Evolutionary conservation across 2,329 filamentous ascomycete species (phyloP), one percentile per base, ranked within the genome.

Genomic region (Cercospora nicotianae): DNA sequence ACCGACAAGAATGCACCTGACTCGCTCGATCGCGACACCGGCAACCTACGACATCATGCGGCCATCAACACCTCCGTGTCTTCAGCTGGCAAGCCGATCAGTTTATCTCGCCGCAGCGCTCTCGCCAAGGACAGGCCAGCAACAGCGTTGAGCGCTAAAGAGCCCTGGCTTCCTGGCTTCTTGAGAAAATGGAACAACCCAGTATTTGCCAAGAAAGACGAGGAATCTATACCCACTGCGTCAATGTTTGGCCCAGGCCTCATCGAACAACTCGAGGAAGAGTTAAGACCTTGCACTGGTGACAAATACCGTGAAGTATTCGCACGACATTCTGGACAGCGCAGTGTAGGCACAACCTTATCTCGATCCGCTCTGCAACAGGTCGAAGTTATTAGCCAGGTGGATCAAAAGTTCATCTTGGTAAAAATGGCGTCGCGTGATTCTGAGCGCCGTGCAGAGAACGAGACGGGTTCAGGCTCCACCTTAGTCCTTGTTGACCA

Each of bases 331-430:
- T 13, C 18, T 12, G 68, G 64, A 18, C 26, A 26, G 5, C 64
- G 31, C 18, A 36, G 42, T 9, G 59, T 30, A 18, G 72, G 69
- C 0, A 78, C 73, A 16, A 79, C 75, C 66, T 70, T 97, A 1
- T 91, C 89, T 0, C 91, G 89, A 71, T 75, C 81, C 4, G 85
- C 84, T 0, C 81, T 97, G 8, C 76, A 78, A 1, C 76, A 80
- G 7, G 91, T 91, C 0, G 80, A 86, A 60, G 83, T 97, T 0
- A 85, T 99, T 51, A 85, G 89, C 0, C 95, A 99, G 75, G 90
- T 99, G 1, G 94, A 98, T 77, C 84, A 83, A 13, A 99, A 99
- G 77, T 99, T 96, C 76, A 90, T 99, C 16, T 80, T 99, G 0
- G 83, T 89, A 23, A 90, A 87, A 69, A 80, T 92, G 60, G 77